A percentile compares a stretch with the other conserved stretches of the same genome.
Conservation (phyloP, 1,284 basidiomycete genomes). For the Sphagnurus paluster region DNA sequence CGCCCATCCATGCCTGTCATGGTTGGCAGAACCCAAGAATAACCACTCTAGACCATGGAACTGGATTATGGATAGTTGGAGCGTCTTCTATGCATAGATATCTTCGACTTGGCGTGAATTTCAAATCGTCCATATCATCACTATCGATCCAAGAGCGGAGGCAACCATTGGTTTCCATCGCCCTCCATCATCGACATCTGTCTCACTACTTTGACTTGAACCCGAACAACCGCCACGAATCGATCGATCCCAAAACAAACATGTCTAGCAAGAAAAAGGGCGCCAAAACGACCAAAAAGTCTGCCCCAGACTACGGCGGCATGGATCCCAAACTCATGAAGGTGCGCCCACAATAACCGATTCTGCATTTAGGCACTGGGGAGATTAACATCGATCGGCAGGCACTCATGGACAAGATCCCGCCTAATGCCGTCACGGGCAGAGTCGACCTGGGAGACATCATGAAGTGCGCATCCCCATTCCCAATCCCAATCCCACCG, state of each 20-base stretch:
- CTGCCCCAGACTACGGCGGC: slow-evolving; percentile 15
- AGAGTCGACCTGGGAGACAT: slow-evolving; percentile 26
- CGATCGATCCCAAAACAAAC: background rate
- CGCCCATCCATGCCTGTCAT: too few relatives aligned
- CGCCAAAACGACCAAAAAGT: background rate
- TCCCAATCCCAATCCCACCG: background rate
- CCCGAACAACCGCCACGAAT: background rate
- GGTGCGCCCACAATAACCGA: slow-evolving; percentile 6
- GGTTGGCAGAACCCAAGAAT: too few relatives aligned
- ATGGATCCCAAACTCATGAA: slow-evolving; percentile 20
- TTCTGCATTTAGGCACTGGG: background rate
- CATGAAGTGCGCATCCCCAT: slow-evolving; percentile 23
- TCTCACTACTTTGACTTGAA: background rate
- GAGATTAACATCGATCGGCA: background rate
- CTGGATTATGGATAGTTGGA: too few relatives aligned
- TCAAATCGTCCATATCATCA: too few relatives aligned
- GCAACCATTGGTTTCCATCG: too few relatives aligned
- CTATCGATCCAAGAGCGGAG: too few relatives aligned
- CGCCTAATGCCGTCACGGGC: slow-evolving; percentile 27
- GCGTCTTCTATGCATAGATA: too few relatives aligned
- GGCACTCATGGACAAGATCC: slow-evolving; percentile 21
- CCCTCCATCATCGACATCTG: too few relatives aligned
- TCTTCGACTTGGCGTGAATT: too few relatives aligned
- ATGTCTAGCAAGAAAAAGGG: slow-evolving; percentile 6
- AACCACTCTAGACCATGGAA: too few relatives aligned